phyloP scores from a whole-genome alignment of 176 grass and related monocot genomes.

The Puccinellia tenuiflora region DNA sequence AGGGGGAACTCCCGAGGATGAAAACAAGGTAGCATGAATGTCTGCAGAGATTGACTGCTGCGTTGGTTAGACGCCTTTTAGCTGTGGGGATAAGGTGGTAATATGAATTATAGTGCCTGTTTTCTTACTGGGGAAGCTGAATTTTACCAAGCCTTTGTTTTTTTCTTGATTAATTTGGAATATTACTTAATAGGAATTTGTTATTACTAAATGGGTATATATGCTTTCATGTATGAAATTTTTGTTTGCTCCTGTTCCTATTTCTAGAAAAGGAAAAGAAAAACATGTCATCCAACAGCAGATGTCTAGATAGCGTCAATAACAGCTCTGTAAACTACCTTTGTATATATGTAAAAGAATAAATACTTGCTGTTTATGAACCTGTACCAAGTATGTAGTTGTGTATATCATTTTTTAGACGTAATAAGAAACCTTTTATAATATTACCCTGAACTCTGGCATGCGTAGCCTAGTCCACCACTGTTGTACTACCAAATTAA shows the following conservation, averaged over 20 bases:
- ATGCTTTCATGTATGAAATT: background rate
- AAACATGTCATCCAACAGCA: background rate
- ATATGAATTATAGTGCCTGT: background rate
- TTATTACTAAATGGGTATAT: background rate
- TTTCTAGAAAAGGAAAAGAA: background rate
- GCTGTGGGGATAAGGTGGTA: background rate
- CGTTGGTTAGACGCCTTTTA: background rate
- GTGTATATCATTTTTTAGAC: background rate
- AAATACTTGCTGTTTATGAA: background rate
- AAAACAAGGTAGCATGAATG: background rate
- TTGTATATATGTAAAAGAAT: background rate
- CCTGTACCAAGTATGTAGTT: background rate
- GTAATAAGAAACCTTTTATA: background rate
- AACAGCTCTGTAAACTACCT: background rate
- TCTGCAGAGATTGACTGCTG: background rate
- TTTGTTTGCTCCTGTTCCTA: background rate
- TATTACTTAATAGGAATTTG: background rate
- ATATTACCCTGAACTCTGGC: background rate
- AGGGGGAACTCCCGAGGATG: background rate
- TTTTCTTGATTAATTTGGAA: background rate
- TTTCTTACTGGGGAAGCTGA: background rate
- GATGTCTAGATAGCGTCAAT: background rate
- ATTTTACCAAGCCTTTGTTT: background rate
- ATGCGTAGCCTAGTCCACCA: background rate
- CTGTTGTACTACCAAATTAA: background rate